Evolutionary conservation across 345 rosid species (phyloP).

Genomic region (Excoecaria agallocha): DNA sequence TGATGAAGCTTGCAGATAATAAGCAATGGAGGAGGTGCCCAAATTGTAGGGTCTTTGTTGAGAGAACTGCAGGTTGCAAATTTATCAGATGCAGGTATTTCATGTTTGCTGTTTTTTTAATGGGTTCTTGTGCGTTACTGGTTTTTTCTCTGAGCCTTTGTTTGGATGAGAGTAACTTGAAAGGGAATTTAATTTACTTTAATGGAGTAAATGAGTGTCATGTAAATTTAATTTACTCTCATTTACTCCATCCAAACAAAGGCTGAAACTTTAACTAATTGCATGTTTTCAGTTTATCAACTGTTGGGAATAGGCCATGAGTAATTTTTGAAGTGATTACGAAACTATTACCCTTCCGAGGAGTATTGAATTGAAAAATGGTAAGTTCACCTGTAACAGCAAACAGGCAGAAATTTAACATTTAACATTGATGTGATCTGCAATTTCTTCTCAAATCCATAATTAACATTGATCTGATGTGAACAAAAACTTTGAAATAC

Average conservation of each 20-base stretch:
- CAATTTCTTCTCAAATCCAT: no score
- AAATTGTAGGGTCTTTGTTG: conserved; percentile 40
- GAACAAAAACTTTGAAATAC: no score
- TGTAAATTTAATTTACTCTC: no score
- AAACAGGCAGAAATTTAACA: background rate
- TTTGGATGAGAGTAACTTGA: no score
- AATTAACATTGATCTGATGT: no score
- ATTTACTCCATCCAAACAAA: no score
- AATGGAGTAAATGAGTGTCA: no score
- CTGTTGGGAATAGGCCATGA: no score
- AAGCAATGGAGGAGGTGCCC: conserved; percentile 50
- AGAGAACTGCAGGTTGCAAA: conserved; percentile 41
- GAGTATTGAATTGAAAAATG: background rate
- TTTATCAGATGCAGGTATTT: conserved; percentile 43
- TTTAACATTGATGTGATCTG: background rate
- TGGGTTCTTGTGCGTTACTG: background rate
- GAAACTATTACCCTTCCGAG: background rate
- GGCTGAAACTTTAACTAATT: background rate
- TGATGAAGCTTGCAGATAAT: conserved; percentile 44
- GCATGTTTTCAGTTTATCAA: background rate
- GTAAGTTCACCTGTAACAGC: background rate
- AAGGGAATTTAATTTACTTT: no score
- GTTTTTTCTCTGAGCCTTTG: background rate
- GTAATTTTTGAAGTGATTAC: background rate
- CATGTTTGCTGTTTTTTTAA: background rate